Evolutionary conservation across 345 rosid genomes (phyloP).

Genomic region (Euphorbia pulcherrima): DNA sequence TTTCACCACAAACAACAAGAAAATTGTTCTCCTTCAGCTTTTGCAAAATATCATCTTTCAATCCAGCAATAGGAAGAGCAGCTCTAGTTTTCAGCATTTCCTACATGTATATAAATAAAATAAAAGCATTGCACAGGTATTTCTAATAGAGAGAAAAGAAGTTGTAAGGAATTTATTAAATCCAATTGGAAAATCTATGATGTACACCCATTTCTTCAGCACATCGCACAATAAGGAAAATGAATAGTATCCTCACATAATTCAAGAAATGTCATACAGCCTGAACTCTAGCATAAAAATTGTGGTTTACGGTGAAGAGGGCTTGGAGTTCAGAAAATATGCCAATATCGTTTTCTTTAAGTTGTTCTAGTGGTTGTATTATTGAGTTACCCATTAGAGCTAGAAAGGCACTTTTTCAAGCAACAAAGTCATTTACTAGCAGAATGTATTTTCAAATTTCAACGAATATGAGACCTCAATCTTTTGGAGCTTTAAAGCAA

Average conservation of each 20-base stretch:
- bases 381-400: not conserved
- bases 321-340: not conserved
- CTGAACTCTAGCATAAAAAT: not conserved
- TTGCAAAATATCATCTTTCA: constrained; percentile 63
- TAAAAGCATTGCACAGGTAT: not conserved
- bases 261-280: not conserved
- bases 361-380: not conserved
- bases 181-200: not conserved
- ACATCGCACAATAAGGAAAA: not conserved
- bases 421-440: not conserved
- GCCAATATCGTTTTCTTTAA: not conserved
- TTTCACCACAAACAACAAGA: constrained; percentile 90
- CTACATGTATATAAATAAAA: constrained; percentile 28
- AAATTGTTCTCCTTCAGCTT: constrained; percentile 63
- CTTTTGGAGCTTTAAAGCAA: not conserved
- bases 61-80: constrained; percentile 71
- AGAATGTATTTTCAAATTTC: not conserved
- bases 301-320: not conserved
- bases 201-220: not conserved
- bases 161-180: not conserved
- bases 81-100: constrained; percentile 59
- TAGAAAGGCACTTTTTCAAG: not conserved
- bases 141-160: not conserved
- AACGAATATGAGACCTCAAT: not conserved
- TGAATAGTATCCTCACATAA: not conserved